Conservation (phyloP, 2,329 filamentous ascomycete species). For the Exophiala bonariae region DNA sequence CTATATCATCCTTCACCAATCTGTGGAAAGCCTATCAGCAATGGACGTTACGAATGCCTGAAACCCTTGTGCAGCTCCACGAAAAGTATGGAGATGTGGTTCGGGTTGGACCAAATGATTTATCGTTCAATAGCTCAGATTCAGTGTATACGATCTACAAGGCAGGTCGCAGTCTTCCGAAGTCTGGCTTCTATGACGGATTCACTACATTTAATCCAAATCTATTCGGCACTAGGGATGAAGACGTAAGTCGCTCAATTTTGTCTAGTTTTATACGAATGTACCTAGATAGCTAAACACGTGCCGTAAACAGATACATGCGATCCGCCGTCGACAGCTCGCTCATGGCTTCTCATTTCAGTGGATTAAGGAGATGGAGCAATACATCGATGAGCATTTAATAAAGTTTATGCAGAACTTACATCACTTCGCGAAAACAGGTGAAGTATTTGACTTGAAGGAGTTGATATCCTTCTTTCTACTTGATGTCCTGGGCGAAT, state of each 20-base stretch:
- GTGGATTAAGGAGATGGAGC: constrained; percentile 16
- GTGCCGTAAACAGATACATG: no score
- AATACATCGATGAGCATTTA: constrained; percentile 14
- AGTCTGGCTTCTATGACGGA: constrained; percentile 14
- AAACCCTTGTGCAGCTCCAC: constrained; percentile 58
- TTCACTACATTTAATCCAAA: constrained; percentile 19
- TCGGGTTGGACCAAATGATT: constrained; percentile 63
- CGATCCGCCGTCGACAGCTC: constrained; percentile 17
- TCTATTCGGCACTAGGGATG: constrained; percentile 15
- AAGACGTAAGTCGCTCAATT: constrained; percentile 4
- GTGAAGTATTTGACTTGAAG: no score
- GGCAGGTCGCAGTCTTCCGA: constrained; percentile 5
- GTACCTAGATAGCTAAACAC: no score
- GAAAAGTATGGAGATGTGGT: constrained; percentile 60
- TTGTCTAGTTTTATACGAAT: neutral
- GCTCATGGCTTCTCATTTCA: constrained; percentile 17
- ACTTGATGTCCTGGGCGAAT: no score
- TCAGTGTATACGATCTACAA: no score
- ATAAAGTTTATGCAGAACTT: constrained; percentile 7
- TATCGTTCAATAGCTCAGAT: constrained; percentile 52
- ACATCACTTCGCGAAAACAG: no score
- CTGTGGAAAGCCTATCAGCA: no score
- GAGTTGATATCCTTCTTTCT: no score
- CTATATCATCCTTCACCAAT: no score
- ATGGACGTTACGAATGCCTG: no score